Evolutionary conservation across 176 grass and related monocot species (phyloP), one percentile per base, ranked within the genome.

Genomic region (Carex scoparia): DNA sequence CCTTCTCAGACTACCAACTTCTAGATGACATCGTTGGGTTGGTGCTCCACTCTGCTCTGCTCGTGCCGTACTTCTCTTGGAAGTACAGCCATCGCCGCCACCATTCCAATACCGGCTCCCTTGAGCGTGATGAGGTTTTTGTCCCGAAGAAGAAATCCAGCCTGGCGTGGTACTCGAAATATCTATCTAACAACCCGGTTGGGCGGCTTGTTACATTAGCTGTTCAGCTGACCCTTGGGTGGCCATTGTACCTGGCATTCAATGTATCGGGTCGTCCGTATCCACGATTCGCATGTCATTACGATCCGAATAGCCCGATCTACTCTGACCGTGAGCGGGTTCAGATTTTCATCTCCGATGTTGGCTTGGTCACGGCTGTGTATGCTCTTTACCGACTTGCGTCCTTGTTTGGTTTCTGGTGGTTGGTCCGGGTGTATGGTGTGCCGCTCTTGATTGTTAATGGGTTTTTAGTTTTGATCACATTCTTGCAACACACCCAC

Each of bases 11-110:
- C 80, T 92, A 91, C 84, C 65, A 66, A 30, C 74, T 94, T 80
- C 95, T 98, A 6, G 95, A 94, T 2, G 93, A 98, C 86, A 16
- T 84, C 1, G 93, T 98, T 23, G 95, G 95, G 75, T 65, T 98
- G 69, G 88, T 98, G 86, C 93, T 98, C 62, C 95, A 98, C 89
- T 98, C 95, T 32, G 82, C 80, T 70, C 88, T 98, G 46, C 85
- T 98, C 14, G 95, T 98, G n/a, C 95, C 95, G 0, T 98, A 95
- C 88, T 98, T 94, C 89, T 98, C 95, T 6, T 98, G 95, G 95
- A 98, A 98, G 79, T 95, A 93, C 84, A 95, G 93, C 91, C 95
- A 95, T 83, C 87, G 95, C 11, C 92, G 95, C 69, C 95, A 95
- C 85, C 95, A 98, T 91, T 98, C 93, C 73, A 98, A 94, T 80